These are phyloP conservation scores for Pyracantha coccinea DNA, from an alignment of 331 rosid species.

Conservation along the genomic window DNA sequence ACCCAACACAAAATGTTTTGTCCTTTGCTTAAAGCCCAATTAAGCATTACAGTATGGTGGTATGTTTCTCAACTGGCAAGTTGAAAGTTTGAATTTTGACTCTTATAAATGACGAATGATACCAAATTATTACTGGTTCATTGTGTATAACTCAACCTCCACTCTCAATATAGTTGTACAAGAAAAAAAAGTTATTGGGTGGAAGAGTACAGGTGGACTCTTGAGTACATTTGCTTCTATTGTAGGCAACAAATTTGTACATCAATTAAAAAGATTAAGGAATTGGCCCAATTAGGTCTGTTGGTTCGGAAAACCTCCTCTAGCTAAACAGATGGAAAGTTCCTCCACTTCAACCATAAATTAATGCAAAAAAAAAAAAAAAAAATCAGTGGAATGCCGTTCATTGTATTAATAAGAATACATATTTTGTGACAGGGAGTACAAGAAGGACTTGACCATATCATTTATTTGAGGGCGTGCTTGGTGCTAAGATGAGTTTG, in stretches of 20 bases:
- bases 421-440: not conserved
- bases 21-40: not conserved
- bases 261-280: not conserved
- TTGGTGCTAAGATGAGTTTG: not conserved
- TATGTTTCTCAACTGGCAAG: no score
- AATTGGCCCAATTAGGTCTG: not conserved
- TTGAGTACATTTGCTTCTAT: conserved; percentile 22
- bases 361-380: not conserved
- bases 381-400: not conserved
- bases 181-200: conserved; percentile 2
- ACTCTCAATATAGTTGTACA: no score
- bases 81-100: no score
- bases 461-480: not conserved
- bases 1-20: conserved; percentile 6
- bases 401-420: not conserved
- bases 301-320: not conserved
- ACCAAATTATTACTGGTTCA: no score
- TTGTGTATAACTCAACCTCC: no score
- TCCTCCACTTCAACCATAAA: not conserved
- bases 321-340: not conserved
- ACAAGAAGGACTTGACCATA: not conserved
- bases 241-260: conserved; percentile 25
- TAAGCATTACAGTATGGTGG: no score
- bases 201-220: conserved; percentile 14
- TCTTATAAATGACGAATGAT: no score